A percentile compares a stretch with the other conserved stretches of the same genome.
These are phyloP conservation scores for Dentipellis sp. DNA, from an alignment of 768 basidiomycete genomes.

Conservation along the genomic window DNA sequence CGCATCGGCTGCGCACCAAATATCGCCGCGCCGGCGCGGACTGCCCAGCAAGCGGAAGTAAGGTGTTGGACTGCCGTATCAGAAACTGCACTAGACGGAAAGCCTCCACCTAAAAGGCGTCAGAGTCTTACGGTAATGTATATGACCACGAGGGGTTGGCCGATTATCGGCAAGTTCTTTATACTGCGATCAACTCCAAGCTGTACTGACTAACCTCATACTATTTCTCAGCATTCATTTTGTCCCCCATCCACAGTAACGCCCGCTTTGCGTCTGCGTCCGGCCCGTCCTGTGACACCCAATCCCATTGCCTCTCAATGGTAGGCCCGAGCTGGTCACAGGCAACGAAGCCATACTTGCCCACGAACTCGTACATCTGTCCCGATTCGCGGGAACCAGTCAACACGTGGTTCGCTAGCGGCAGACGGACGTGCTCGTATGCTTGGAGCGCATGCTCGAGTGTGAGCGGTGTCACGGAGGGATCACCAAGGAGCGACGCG, in stretches of 20 bases:
- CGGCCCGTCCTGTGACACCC: constrained; percentile 20
- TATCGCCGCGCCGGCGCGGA: too few relatives aligned
- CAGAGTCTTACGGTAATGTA: too few relatives aligned
- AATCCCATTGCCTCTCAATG: constrained; percentile 34
- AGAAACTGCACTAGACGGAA: too few relatives aligned
- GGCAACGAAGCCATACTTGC: constrained; percentile 24
- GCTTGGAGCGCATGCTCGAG: constrained; percentile 17
- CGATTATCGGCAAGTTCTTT: too few relatives aligned
- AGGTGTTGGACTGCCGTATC: too few relatives aligned
- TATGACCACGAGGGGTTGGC: too few relatives aligned
- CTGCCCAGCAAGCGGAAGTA: too few relatives aligned
- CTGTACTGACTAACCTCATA: too few relatives aligned
- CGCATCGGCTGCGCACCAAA: too few relatives aligned
- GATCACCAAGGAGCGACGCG: constrained; percentile 19
- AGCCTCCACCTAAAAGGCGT: too few relatives aligned
- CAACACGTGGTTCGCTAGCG: constrained; percentile 20
- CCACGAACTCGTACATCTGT: constrained; percentile 24
- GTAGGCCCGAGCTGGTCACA: constrained; percentile 29
- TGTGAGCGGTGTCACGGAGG: constrained; percentile 12
- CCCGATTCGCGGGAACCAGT: constrained; percentile 17
- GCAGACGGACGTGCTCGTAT: constrained; percentile 21
- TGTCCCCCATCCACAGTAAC: not conserved
- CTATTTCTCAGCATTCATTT: not conserved
- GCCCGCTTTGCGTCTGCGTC: not conserved
- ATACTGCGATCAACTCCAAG: too few relatives aligned